Evolutionary conservation across 306 rosid species (phyloP).

Genomic region (Sicyos baderoa): DNA sequence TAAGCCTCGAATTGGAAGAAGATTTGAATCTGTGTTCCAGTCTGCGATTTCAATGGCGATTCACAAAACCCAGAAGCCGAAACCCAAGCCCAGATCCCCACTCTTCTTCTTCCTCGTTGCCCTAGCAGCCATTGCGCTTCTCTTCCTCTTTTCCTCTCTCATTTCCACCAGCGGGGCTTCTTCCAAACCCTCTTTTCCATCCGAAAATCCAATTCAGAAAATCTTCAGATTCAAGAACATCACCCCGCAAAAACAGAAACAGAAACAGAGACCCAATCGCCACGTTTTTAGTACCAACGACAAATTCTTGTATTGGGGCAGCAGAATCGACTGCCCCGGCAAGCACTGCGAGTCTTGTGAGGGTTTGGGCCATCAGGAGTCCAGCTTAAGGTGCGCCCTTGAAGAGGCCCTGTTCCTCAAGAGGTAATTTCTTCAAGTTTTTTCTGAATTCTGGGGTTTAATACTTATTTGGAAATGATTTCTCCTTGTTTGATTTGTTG

Average conservation of each 20-base stretch:
- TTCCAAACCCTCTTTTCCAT: constrained; percentile 6
- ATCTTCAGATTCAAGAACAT: constrained; percentile 8
- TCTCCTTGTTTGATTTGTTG: not conserved
- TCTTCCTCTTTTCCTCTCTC: constrained; percentile 42
- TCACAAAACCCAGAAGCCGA: constrained; percentile 33
- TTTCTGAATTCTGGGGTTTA: constrained; percentile 13
- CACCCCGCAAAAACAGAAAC: not conserved
- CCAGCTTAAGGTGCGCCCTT: constrained; percentile 92
- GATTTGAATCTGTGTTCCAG: not conserved
- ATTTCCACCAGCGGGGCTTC: constrained; percentile 32
- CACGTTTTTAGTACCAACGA: constrained; percentile 24
- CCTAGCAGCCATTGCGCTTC: constrained; percentile 32
- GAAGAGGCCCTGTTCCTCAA: constrained; percentile 76
- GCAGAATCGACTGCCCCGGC: constrained; percentile 84
- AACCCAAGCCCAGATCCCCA: constrained; percentile 43
- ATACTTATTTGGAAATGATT: not conserved
- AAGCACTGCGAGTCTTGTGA: constrained; percentile 78
- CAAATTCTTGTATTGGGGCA: constrained; percentile 80
- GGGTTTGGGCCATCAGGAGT: constrained; percentile 94
- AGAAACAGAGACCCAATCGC: not conserved
- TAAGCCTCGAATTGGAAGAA: not conserved
- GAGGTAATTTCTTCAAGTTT: constrained; percentile 27
- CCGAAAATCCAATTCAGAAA: constrained; percentile 17
- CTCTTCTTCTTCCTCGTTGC: constrained; percentile 27
- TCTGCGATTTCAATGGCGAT: constrained; percentile 42